phyloP scores from a whole-genome alignment of 192 early-diverging fungal species.

The Anaeromyces robustus region DNA sequence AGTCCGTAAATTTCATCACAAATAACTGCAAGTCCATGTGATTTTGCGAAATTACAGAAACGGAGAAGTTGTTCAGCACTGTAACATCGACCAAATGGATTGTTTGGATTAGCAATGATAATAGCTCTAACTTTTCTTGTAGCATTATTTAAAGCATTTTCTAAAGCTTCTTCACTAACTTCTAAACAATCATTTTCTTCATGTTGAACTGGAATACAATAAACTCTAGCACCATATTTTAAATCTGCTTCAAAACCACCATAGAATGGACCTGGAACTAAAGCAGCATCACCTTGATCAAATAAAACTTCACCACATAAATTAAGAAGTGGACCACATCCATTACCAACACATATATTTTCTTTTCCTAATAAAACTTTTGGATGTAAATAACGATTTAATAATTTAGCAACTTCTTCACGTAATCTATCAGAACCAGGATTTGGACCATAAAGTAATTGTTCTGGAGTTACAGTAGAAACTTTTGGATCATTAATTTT shows the following conservation, averaged over 20 bases:
- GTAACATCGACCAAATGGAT: slow-evolving; percentile 44
- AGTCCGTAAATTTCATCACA: slow-evolving; percentile 74
- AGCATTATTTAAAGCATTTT: slow-evolving; percentile 26
- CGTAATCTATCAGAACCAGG: slow-evolving; percentile 43
- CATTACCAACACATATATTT: slow-evolving; percentile 45
- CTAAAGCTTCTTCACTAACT: slow-evolving; percentile 18
- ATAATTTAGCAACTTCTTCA: slow-evolving; percentile 30
- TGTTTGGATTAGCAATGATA: slow-evolving; percentile 58
- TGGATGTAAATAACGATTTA: slow-evolving; percentile 50
- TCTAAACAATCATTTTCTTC: slow-evolving; percentile 16
- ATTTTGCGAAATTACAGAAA: slow-evolving; percentile 46
- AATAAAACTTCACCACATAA: slow-evolving; percentile 35
- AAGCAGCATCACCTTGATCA: slow-evolving; percentile 53
- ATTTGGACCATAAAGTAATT: slow-evolving; percentile 20
- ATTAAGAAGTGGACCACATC: no score
- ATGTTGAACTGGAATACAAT: slow-evolving; percentile 28
- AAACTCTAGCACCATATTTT: slow-evolving; percentile 20
- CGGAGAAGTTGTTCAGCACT: slow-evolving; percentile 28
- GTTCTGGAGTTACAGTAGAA: background rate
- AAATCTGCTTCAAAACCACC: no score
- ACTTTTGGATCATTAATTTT: no score
- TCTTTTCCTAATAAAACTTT: slow-evolving; percentile 16
- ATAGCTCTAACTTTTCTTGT: slow-evolving; percentile 25
- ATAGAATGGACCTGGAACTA: slow-evolving; percentile 63
- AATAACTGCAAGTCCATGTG: slow-evolving; percentile 42